A percentile compares a stretch with the other conserved stretches of the same genome.
phyloP scores from a whole-genome alignment of 768 basidiomycete species.

The Mycena capillaripes region DNA sequence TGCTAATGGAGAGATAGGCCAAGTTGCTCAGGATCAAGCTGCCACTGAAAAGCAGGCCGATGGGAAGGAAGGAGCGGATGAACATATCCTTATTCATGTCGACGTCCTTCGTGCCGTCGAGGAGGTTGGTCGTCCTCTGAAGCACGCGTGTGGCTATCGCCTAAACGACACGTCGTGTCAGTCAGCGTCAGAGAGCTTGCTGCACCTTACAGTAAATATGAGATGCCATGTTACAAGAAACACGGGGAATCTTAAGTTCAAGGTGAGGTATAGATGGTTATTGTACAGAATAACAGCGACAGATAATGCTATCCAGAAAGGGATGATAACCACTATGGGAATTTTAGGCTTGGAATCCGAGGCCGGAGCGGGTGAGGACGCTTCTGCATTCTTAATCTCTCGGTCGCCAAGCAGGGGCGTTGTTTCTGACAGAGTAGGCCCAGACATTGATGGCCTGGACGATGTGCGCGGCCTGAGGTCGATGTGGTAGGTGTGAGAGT shows the following conservation, averaged over 20 bases:
- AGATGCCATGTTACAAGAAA: conserved; percentile 92
- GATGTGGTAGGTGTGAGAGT: too few relatives aligned
- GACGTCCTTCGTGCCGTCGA: conserved; percentile 85
- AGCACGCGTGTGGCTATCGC: conserved; percentile 85
- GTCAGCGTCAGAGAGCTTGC: conserved; percentile 97
- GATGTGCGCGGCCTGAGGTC: too few relatives aligned
- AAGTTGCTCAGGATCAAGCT: conserved; percentile 85
- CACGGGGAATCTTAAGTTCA: conserved; percentile 90
- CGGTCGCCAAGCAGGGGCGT: too few relatives aligned
- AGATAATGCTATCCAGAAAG: conserved; percentile 94
- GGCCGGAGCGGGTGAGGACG: conserved; percentile 60
- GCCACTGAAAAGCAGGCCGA: conserved; percentile 93
- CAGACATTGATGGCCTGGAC: too few relatives aligned
- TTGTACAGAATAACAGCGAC: conserved; percentile 97
- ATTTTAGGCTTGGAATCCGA: conserved; percentile 84
- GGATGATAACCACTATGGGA: conserved; percentile 81
- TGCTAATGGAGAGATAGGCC: conserved; percentile 93
- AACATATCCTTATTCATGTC: conserved; percentile 86
- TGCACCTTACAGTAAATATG: conserved; percentile 57
- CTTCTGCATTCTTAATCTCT: too few relatives aligned
- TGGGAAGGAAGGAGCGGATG: conserved; percentile 89
- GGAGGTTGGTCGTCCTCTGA: conserved; percentile 82
- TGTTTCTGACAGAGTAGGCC: too few relatives aligned
- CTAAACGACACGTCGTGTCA: conserved; percentile 74
- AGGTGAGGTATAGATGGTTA: conserved; percentile 88